Evolutionary conservation across 2,329 filamentous ascomycete genomes (phyloP).

Genomic region (Sporothrix euskadiensis): DNA sequence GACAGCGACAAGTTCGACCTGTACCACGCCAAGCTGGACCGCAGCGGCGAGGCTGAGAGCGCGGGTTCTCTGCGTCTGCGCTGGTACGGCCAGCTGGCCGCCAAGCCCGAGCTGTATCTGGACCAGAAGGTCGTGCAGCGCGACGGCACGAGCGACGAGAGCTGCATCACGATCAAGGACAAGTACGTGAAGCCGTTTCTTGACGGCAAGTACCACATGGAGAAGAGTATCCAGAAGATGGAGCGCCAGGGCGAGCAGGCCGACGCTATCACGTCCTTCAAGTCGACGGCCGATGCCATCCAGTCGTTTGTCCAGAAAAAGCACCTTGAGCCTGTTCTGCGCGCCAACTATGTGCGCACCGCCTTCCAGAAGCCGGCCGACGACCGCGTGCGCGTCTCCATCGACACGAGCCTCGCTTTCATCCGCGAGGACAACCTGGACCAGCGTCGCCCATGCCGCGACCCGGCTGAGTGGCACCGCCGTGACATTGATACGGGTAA

Average conservation of each 20-base stretch:
- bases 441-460: slow-evolving; percentile 78
- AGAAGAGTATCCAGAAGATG: slow-evolving; percentile 87
- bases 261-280: slow-evolving; percentile 67
- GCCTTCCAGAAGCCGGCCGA: slow-evolving; percentile 96
- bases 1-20: slow-evolving; percentile 84
- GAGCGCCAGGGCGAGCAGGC: slow-evolving; percentile 70
- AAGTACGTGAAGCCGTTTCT: slow-evolving; percentile 91
- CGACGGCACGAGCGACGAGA: slow-evolving; percentile 75
- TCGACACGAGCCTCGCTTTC: slow-evolving; percentile 89
- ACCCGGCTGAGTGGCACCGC: slow-evolving; percentile 87
- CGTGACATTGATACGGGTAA: slow-evolving; percentile 79
- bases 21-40: slow-evolving; percentile 81
- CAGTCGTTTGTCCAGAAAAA: slow-evolving; percentile 77
- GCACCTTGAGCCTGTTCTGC: slow-evolving; percentile 77
- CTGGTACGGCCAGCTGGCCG: slow-evolving; percentile 84
- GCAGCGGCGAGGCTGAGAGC: slow-evolving; percentile 52
- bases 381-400: slow-evolving; percentile 83
- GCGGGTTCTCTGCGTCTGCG: slow-evolving; percentile 81
- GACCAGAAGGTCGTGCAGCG: slow-evolving; percentile 87
- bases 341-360: slow-evolving; percentile 90
- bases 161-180: slow-evolving; percentile 82
- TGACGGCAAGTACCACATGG: slow-evolving; percentile 83
- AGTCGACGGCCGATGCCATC: slow-evolving; percentile 71
- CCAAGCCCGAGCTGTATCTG: slow-evolving; percentile 76
- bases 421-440: slow-evolving; percentile 80